Conservation (phyloP, 495 filamentous ascomycete species). For the Penicillium paradoxum region DNA sequence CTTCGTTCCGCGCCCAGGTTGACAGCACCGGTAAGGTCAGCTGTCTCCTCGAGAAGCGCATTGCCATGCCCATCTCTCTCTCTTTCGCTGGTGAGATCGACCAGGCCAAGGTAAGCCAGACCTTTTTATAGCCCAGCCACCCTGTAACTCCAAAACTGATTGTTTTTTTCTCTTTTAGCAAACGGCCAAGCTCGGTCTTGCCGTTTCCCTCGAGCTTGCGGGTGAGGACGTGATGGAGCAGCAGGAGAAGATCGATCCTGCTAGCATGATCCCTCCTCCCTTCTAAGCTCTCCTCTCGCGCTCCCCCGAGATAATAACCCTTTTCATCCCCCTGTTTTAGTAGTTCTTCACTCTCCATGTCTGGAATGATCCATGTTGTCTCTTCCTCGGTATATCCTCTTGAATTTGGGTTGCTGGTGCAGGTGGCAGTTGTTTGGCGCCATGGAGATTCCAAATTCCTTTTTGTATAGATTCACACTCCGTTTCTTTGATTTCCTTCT, state of each 20-base stretch:
- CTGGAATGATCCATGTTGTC: conserved; percentile 33
- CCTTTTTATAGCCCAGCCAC: background rate
- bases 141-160: conserved; percentile 10
- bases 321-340: conserved; percentile 43
- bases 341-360: conserved; percentile 40
- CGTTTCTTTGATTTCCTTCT: conserved; percentile 24
- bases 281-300: conserved; percentile 39
- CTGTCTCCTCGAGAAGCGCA: conserved; percentile 90
- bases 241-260: conserved; percentile 61
- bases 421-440: conserved; percentile 40
- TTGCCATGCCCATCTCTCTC: conserved; percentile 82
- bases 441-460: conserved; percentile 35
- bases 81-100: conserved; percentile 98
- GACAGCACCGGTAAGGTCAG: conserved; percentile 91
- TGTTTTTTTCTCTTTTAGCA: conserved; percentile 52
- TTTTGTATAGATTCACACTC: conserved; percentile 45
- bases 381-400: conserved; percentile 27
- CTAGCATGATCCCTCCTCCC: conserved; percentile 46
- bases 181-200: conserved; percentile 89
- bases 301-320: conserved; percentile 26
- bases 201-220: conserved; percentile 87
- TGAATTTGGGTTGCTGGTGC: conserved; percentile 32
- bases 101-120: conserved; percentile 74
- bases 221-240: conserved; percentile 88
- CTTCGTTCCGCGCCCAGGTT: conserved; percentile 90